Base-by-base conservation (phyloP, 805 yeast species). In the Ogataea allantospora region DNA sequence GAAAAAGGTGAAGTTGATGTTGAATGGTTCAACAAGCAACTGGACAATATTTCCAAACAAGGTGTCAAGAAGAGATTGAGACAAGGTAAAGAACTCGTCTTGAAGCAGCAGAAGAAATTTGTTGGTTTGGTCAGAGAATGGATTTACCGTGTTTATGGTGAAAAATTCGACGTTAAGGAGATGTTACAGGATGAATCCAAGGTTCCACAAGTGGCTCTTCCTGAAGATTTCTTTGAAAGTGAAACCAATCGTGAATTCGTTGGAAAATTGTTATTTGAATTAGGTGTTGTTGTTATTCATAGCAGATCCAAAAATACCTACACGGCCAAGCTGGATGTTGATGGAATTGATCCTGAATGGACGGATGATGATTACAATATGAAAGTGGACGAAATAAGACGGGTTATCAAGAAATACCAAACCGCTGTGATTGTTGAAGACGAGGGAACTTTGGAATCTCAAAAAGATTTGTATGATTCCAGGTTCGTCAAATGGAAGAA, bases 11-110 rank as follows among this genome's bases (percentile, higher is more conserved):
- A 83, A 45, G 75, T 87, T 38, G 96, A 89, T 60, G 78, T 86
- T 22, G 93, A 84, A 45, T 89, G 96, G 96, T 87, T 88, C 63
- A 88, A 88, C 62, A 75, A 82, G 53, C 85, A 85, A 54, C 71
- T 91, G 44, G 95, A 85, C 48, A 82, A 82, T 53, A 78, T 85
- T 40, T 83, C 91, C 5, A 65, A 80, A 30, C 70, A 78, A 35
- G 93, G 91, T 53, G 85, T 78, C 50, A 77, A 69, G 61, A 81
- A 73, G 59, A 75, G 88, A 62, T 74, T 71, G 40, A 74, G 77
- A 51, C 67, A 70, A 31, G 89, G 91, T 3, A 82, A 79, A 49
- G 64, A 82, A 31, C 65, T 83, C 13, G 58, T 85, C 27, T 56
- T 82, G 36, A 82, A 80, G 48, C 84, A 80, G 46, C 95, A 91